phyloP scores from a whole-genome alignment of 2,329 filamentous ascomycete species.

The Blastomyces silverae region DNA sequence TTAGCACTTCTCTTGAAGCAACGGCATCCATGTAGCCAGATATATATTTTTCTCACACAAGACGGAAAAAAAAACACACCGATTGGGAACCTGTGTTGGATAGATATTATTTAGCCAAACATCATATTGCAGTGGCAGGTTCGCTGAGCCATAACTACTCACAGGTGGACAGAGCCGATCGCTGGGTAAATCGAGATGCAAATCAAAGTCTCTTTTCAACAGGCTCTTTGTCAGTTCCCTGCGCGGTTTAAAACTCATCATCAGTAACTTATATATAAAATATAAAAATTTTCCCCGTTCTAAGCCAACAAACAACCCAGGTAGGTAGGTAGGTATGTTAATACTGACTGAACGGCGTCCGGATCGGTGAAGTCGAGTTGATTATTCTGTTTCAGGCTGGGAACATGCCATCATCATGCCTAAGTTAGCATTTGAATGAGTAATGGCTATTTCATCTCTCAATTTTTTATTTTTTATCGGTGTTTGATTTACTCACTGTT shows the following conservation, averaged over 20 bases:
- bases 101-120: neutral
- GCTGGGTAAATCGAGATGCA: conserved; percentile 63
- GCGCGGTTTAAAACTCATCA: conserved; percentile 7
- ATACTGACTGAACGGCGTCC: conserved; percentile 53
- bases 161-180: conserved; percentile 84
- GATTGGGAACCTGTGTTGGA: conserved; percentile 39
- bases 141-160: conserved; percentile 23
- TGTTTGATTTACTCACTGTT: conserved; percentile 45
- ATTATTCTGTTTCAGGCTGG: conserved; percentile 48
- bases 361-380: conserved; percentile 78
- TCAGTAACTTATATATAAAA: neutral
- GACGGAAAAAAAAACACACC: conserved; percentile 28
- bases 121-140: neutral
- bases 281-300: neutral
- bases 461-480: neutral
- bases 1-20: neutral
- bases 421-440: conserved; percentile 18
- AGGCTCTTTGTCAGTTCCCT: conserved; percentile 69
- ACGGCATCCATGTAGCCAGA: neutral
- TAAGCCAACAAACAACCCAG: too few relatives aligned
- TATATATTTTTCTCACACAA: neutral
- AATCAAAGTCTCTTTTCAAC: conserved; percentile 65
- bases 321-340: neutral
- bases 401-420: neutral
- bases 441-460: neutral